Evolutionary conservation across 2,329 filamentous ascomycete species (phyloP), one percentile per base, ranked within the genome.

Genomic region (Pyricularia sp.): DNA sequence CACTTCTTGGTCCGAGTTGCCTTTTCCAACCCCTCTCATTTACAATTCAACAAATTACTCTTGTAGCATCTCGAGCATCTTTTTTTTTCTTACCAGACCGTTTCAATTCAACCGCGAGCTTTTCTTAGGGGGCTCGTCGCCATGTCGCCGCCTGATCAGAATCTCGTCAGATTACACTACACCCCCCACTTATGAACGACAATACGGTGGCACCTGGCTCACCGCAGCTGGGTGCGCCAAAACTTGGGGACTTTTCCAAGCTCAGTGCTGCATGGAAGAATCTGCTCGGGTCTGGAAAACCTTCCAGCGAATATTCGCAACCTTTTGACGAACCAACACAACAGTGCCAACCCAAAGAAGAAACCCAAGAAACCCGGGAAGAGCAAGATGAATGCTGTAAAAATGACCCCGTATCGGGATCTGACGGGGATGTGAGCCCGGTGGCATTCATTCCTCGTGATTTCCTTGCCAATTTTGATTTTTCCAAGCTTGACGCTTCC

Each of bases 381-480:
- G 13, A 28, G 22, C 55, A 59, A 28, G 26, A 59, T 59, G 24
- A 28, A 59, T 19, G 5, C 8, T 22, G 22, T 26, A 6, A 19
- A 9, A 24, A 59, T 59, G 55, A 8, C 26, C 24, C 9, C 26
- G 24, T 22, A 24, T 60, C 63, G 4, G 22, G 40, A 22, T 22
- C 62, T 55, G 33, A 53, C 24, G 63, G 33, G 24, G 13, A 28
- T 24, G 10, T 31, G 19, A 44, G 31, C 60, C n/a, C 16, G 24
- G 33, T 19, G 35, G 26, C 62, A 30, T 63, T 63, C 7, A 53
- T 63, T 22, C 62, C 62, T n/a, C 62, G 62, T 35, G 26, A 63
- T 22, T 63, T 63, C 62, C 16, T 63, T 19, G 62, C 40, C 62
- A 63, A 55, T 12, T 53, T 63, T 53, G 62, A 63, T 24, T 31